Conservation (phyloP, 2,329 filamentous ascomycete genomes). For the Tolypocladium album region DNA sequence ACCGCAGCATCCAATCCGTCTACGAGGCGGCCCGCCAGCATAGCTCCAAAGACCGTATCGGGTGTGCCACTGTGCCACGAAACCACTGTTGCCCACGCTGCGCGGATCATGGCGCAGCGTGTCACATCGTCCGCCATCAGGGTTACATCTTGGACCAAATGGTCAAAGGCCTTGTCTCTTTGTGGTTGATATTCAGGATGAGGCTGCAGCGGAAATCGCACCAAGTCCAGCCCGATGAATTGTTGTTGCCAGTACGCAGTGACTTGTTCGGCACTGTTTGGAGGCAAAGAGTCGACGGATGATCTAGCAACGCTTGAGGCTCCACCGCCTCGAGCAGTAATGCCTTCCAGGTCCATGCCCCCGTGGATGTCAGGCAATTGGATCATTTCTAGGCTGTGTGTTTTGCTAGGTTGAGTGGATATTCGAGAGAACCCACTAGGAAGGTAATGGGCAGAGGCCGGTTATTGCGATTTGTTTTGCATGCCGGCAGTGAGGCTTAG, state of each 20-base stretch:
- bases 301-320: neutral
- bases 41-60: neutral
- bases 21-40: neutral
- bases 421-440: neutral
- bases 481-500: neutral
- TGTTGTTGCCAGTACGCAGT: neutral
- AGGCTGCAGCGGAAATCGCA: neutral
- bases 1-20: neutral
- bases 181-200: neutral
- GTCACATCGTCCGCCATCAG: neutral
- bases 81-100: neutral
- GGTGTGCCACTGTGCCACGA: neutral
- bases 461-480: neutral
- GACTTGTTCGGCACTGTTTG: neutral
- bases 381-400: neutral
- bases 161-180: neutral
- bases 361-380: neutral
- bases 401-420: too few species aligned
- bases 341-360: neutral
- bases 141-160: neutral
- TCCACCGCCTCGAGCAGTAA: neutral
- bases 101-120: neutral
- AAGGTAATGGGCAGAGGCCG: neutral
- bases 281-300: neutral
- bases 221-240: neutral